These are phyloP conservation scores for Colletotrichum tabaci DNA, from an alignment of 2,329 filamentous ascomycete genomes.

Conservation along the genomic window DNA sequence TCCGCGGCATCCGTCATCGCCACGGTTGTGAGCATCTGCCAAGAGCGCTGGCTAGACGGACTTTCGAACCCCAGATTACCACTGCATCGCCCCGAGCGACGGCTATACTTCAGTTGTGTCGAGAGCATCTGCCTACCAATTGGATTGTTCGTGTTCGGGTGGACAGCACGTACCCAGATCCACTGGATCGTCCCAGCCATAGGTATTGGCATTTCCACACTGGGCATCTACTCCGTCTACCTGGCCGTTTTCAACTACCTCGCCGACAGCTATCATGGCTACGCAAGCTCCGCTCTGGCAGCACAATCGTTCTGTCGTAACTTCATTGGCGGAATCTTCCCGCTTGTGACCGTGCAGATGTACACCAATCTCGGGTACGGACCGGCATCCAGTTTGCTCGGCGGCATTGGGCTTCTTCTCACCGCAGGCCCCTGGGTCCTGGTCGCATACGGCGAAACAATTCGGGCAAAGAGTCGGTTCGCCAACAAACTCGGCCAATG, in stretches of 20 bases:
- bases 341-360: constrained; percentile 80
- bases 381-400: constrained; percentile 81
- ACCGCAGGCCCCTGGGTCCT: constrained; percentile 88
- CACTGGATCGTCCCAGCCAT: constrained; percentile 70
- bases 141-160: constrained; percentile 72
- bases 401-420: constrained; percentile 77
- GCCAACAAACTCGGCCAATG: constrained; percentile 59
- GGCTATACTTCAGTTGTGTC: constrained; percentile 78
- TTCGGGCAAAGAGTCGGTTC: constrained; percentile 83
- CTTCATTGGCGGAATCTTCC: constrained; percentile 84
- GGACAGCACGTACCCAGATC: constrained; percentile 64
- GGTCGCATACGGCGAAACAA: constrained; percentile 81
- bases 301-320: constrained; percentile 92
- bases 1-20: constrained; percentile 62
- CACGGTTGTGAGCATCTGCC: constrained; percentile 78
- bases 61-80: constrained; percentile 54
- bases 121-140: constrained; percentile 63
- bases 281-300: constrained; percentile 77
- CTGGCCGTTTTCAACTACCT: constrained; percentile 67
- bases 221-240: constrained; percentile 73
- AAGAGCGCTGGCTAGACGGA: constrained; percentile 64
- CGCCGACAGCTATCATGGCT: constrained; percentile 64
- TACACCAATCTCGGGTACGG: constrained; percentile 80
- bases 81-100: constrained; percentile 76
- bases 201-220: constrained; percentile 71